Percentiles rank a stretch among this genome's conserved stretches.
phyloP scores from a whole-genome alignment of 306 rosid species.

The Trifolium fragiferum region DNA sequence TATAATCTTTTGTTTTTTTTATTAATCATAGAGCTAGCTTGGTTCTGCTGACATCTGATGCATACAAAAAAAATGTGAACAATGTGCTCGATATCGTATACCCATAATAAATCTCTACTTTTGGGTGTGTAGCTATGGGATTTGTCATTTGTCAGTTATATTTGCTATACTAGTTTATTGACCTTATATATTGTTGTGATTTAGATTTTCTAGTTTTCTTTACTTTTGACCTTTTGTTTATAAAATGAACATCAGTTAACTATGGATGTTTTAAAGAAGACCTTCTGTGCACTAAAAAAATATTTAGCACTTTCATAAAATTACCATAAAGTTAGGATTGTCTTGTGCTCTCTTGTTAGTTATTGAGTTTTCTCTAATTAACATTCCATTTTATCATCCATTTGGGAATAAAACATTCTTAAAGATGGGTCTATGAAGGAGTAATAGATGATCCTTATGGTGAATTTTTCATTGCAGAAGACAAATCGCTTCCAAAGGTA shows the following conservation, averaged over 20 bases:
- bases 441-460: conserved; percentile 95
- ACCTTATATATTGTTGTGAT: conserved; percentile 3
- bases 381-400: conserved; percentile 37
- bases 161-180: conserved; percentile 29
- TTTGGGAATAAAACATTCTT: conserved; percentile 45
- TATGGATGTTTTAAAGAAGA: conserved; percentile 13
- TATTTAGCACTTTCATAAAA: not conserved
- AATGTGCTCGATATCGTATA: not conserved
- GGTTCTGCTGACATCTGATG: conserved; percentile 23
- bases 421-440: conserved; percentile 98
- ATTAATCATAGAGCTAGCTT: conserved; percentile 23
- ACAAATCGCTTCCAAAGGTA: conserved; percentile 91
- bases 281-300: conserved; percentile 21
- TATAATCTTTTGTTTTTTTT: conserved; percentile 24
- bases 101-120: not conserved
- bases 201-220: conserved; percentile 8
- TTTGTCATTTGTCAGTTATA: conserved; percentile 10
- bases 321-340: conserved; percentile 4
- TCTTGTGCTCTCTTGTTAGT: conserved; percentile 2
- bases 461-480: conserved; percentile 93
- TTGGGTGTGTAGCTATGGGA: not conserved
- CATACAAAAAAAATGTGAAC: conserved; percentile 6
- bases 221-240: conserved; percentile 16
- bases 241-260: conserved; percentile 19
- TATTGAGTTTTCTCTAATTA: conserved; percentile 34